Conservation (phyloP, 2,329 filamentous ascomycete genomes). For the Elsinoe australis region DNA sequence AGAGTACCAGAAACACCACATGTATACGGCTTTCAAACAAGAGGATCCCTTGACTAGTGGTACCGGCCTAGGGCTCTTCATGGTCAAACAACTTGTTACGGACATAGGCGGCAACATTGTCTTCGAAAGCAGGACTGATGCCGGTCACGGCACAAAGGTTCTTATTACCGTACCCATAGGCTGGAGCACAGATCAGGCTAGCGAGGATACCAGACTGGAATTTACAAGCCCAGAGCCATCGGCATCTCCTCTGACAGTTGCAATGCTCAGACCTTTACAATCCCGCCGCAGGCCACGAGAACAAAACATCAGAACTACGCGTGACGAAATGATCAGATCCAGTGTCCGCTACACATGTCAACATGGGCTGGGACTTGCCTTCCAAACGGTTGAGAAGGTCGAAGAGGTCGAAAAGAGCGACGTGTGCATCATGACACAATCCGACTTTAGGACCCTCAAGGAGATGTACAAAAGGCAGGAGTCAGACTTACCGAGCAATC, state of each 20-base stretch:
- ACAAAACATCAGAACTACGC: background rate
- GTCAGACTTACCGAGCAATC: too few relatives aligned
- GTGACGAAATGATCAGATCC: background rate
- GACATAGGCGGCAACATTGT: constrained; percentile 25
- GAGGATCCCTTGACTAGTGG: constrained; percentile 29
- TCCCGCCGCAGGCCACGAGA: background rate
- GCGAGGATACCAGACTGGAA: background rate
- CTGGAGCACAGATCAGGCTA: background rate
- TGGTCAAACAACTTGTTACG: constrained; percentile 29
- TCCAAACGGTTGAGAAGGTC: background rate
- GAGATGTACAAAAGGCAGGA: background rate
- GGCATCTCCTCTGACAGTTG: background rate
- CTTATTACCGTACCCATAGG: background rate
- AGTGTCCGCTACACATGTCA: constrained; percentile 10
- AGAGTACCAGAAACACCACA: constrained; percentile 26
- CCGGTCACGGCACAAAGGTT: constrained; percentile 24
- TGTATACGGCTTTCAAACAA: constrained; percentile 31
- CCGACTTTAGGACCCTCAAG: constrained; percentile 17
- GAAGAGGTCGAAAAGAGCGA: constrained; percentile 3
- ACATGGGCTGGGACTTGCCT: constrained; percentile 13
- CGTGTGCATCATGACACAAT: constrained; percentile 17
- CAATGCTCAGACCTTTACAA: background rate
- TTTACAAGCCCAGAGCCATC: too few relatives aligned
- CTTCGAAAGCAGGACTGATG: constrained; percentile 23
- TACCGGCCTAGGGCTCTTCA: constrained; percentile 31